Evolutionary conservation across 441 rosid species (phyloP), one percentile per base, ranked within the genome.

Genomic region (Croton laevigatus): DNA sequence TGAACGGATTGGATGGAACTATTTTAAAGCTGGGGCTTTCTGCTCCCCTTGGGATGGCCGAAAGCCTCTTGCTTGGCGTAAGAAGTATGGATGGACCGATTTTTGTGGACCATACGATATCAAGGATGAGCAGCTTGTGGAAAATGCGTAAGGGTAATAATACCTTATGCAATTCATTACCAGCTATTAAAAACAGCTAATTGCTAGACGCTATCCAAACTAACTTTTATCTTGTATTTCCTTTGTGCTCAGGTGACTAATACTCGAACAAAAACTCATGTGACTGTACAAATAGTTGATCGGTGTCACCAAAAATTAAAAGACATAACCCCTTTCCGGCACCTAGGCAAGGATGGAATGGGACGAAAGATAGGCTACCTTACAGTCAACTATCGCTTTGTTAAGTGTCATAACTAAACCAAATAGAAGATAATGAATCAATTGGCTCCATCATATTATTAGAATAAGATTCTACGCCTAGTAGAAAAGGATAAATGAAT

Each of bases 261-360:
- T 64, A 63, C 79, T 11, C 53, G 78, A 38, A 88, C 90, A 3
- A 72, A 80, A 75, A 78, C 85, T 38, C 72, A 59, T 40, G 72
- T 55, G 27, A 83, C 76, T 0, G 93, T 72, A 64, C 82, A 91
- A 62, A 87, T 84, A 64, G 90, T 85, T 12, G 96, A 87, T 65
- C 87, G 81, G 58, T 85, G 93, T 69, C 64, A 81, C 75, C 85
- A 82, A 48, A 88, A 84, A 72, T 67, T 88, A 79, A 91, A 90
- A 58, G 76, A 23, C 54, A 76, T 22, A 0, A 77, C 55, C 6
- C 73, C 78, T 34, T 87, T 87, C 52, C 65, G 65, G 20, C 71
- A 23, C 49, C 11, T 88, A 5, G 91, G 87, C 42, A 81, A 83
- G 0, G 81, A 89, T 60, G 80, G 87, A 19, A 0, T 6, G 67